These are phyloP conservation scores for Coemansia sp. DNA, from an alignment of 192 early-diverging fungal species.

Conservation along the genomic window DNA sequence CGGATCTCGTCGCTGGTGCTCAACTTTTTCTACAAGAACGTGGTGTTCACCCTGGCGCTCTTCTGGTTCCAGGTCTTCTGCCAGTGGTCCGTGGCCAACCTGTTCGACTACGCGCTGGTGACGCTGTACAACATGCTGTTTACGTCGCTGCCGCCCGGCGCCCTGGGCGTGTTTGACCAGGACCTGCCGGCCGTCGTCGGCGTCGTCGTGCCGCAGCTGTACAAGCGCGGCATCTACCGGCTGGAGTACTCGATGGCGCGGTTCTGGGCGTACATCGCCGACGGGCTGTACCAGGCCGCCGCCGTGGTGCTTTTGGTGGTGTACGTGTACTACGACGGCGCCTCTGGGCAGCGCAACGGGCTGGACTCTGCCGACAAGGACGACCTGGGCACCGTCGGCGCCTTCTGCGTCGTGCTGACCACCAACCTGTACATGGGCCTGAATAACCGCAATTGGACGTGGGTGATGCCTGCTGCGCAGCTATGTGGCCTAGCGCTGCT, in stretches of 20 bases:
- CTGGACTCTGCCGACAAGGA: constrained; percentile 55
- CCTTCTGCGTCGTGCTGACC: constrained; percentile 67
- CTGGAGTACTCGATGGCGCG: constrained; percentile 69
- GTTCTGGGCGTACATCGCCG: constrained; percentile 73
- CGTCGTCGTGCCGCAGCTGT: constrained; percentile 73
- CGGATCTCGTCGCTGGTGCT: constrained; percentile 84
- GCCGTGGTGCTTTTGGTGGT: constrained; percentile 66
- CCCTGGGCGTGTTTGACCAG: constrained; percentile 78
- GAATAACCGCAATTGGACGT: constrained; percentile 73
- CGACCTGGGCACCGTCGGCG: constrained; percentile 68
- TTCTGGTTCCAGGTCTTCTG: constrained; percentile 92
- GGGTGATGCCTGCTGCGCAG: constrained; percentile 58
- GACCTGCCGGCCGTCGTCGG: constrained; percentile 68
- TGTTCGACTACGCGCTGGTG: constrained; percentile 87
- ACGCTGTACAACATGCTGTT: constrained; percentile 86
- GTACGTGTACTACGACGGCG: constrained; percentile 54
- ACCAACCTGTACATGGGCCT: constrained; percentile 78
- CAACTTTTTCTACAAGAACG: constrained; percentile 95
- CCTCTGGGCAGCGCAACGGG: constrained; percentile 53
- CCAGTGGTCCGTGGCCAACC: constrained; percentile 74
- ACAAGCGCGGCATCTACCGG: constrained; percentile 69
- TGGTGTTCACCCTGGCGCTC: constrained; percentile 83
- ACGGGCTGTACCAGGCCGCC: constrained; percentile 70
- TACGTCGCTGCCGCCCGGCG: constrained; percentile 79
- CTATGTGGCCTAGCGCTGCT: constrained; percentile 50